A percentile compares a stretch with the other conserved stretches of the same genome.
These are phyloP conservation scores for Lineolata rhizophorae DNA, from an alignment of 495 filamentous ascomycete genomes.

Conservation along the genomic window DNA sequence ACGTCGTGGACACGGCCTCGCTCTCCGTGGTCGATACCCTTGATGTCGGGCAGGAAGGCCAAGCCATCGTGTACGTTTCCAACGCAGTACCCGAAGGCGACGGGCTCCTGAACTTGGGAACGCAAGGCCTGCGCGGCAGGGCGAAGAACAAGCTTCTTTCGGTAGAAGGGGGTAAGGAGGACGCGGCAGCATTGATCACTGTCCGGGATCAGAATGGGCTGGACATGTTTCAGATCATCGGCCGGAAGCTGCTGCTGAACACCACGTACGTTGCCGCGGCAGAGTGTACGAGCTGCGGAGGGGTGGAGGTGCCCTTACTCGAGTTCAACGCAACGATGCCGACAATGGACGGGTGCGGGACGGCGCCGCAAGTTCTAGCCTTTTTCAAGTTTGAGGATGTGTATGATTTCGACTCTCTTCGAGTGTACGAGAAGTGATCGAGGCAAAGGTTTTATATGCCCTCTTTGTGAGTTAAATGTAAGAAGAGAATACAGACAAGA, in stretches of 20 bases:
- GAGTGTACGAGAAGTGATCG: too few relatives aligned
- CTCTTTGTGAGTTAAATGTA: too few relatives aligned
- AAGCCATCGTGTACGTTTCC: conserved; percentile 10
- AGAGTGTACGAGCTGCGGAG: background rate
- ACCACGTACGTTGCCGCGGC: conserved; percentile 7
- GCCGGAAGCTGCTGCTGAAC: conserved; percentile 7
- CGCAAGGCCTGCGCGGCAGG: conserved; percentile 5
- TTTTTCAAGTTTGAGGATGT: conserved; percentile 9
- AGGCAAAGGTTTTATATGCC: too few relatives aligned
- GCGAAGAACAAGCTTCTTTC: conserved; percentile 6
- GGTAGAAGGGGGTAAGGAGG: background rate
- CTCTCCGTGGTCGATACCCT: conserved; percentile 6
- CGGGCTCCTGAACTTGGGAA: conserved; percentile 9
- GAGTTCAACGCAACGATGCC: conserved; percentile 6
- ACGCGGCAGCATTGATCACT: conserved; percentile 6
- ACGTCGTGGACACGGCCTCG: conserved; percentile 6
- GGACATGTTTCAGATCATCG: conserved; percentile 11
- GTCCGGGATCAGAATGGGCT: conserved; percentile 5
- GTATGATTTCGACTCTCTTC: conserved; percentile 8
- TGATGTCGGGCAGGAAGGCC: conserved; percentile 10
- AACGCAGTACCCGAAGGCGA: conserved; percentile 6
- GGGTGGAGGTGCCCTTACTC: conserved; percentile 4
- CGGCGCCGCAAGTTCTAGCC: conserved; percentile 7
- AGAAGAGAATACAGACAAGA: too few relatives aligned
- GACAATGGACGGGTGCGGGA: conserved; percentile 4